Conservation (phyloP, 2,329 filamentous ascomycete species). For the Ascochyta koolunga region DNA sequence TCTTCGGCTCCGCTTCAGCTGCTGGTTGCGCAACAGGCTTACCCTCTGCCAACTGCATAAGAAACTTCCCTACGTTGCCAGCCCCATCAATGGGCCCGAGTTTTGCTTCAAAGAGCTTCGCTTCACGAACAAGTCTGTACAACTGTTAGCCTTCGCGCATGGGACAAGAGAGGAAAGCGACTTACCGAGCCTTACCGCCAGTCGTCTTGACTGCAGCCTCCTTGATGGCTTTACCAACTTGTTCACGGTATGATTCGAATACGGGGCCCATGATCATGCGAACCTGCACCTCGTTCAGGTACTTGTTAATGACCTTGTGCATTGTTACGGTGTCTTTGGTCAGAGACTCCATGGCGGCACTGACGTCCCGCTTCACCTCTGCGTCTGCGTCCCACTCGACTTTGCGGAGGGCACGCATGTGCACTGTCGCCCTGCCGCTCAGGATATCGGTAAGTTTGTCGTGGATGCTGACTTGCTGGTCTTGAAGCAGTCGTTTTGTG, state of each 20-base stretch:
- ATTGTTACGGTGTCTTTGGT: slow-evolving; percentile 85
- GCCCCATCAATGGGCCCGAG: slow-evolving; percentile 81
- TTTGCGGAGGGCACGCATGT: slow-evolving; percentile 75
- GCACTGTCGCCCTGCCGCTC: slow-evolving; percentile 74
- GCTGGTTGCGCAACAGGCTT: slow-evolving; percentile 53
- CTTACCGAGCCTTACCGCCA: slow-evolving; percentile 73
- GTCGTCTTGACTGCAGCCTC: slow-evolving; percentile 70
- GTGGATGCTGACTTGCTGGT: slow-evolving; percentile 88
- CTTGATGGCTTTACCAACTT: slow-evolving; percentile 74
- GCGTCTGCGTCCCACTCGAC: slow-evolving; percentile 71
- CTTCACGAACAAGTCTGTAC: slow-evolving; percentile 74
- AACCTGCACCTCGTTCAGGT: slow-evolving; percentile 77
- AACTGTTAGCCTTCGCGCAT: neutral
- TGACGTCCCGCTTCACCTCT: slow-evolving; percentile 54
- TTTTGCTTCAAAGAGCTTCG: slow-evolving; percentile 72
- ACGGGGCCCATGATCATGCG: slow-evolving; percentile 85
- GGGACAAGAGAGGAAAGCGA: neutral
- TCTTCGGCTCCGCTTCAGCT: slow-evolving; percentile 9
- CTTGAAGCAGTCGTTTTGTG: slow-evolving; percentile 79
- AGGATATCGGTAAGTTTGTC: slow-evolving; percentile 95
- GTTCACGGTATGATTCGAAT: slow-evolving; percentile 79
- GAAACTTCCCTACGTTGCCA: slow-evolving; percentile 71
- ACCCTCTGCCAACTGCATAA: slow-evolving; percentile 68
- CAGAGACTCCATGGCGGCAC: slow-evolving; percentile 83
- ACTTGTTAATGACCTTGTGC: slow-evolving; percentile 81